Base-by-base conservation (phyloP, 2,329 filamentous ascomycete species). In the Fusarium succisae region DNA sequence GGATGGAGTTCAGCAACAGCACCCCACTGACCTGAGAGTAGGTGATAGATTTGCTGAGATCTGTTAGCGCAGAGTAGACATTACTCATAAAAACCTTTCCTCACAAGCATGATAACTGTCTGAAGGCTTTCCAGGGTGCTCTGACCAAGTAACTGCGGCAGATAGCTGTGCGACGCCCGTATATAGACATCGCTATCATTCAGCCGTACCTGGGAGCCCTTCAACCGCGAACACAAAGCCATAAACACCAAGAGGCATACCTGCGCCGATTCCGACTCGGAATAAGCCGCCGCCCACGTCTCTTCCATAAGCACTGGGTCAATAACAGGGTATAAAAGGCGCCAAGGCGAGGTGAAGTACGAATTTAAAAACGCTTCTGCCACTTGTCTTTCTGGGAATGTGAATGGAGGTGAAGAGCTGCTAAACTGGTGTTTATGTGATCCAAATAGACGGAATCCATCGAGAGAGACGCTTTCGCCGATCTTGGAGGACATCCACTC, bases 71-170 rank as follows among this genome's bases (percentile, higher is more conserved):
- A 32, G 3, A 18, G 3, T n/a, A 50, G 2, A 13, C 8, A 3
- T 7, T 3, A 0, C 6, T 22, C 8, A 11, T 6, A 8, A 1
- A 22, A 2, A 1, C 17, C 3, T 2, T 38, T 1, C 2, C 54
- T 55, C 11, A 64, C 63, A 8, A 66, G 22, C 26, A 66, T 55
- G 1, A 64, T 1, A 2, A 18, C 1, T 0, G 20, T 45, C 15
- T 66, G 22, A 1, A 66, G 20, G 8, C 3, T 41, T 15, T 64
- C 63, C 12, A 32, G 2, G 0, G 20, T 28, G 3, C 26, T 41
- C 15, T 39, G 15, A 1, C 22, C 1, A 6, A 28, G 10, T 3
- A 6, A 4, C 5, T 41, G 26, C 2, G 17, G 10, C 0, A 66
- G 3, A 8, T 47, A 22, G 17, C 28, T 24, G 1, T 55, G 35